Evolutionary conservation across 129 eudicot species (phyloP).

Genomic region (Flaveria linearis): DNA sequence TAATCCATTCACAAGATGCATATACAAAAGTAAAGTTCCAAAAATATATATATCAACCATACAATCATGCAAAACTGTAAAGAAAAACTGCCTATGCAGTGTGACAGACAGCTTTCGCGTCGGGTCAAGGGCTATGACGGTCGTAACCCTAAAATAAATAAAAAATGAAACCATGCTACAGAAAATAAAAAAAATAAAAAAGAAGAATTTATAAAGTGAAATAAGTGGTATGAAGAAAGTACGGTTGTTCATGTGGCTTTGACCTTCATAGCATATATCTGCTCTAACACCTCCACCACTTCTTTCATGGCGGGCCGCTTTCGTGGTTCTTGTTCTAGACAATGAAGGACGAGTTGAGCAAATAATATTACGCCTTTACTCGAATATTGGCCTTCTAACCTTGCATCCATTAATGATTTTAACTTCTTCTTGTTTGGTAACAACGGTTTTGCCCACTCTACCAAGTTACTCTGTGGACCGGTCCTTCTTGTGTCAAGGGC

Average conservation of each 20-base stretch:
- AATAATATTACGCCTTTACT: constrained; percentile 53
- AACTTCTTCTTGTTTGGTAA: constrained; percentile 59
- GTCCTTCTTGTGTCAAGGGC: constrained; percentile 62
- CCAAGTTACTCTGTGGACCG: constrained; percentile 48
- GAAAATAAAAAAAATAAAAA: neutral
- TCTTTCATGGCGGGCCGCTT: constrained; percentile 75
- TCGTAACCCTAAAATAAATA: constrained; percentile 20
- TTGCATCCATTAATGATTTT: constrained; percentile 59
- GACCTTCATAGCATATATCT: constrained; percentile 49
- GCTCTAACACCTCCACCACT: constrained; percentile 56
- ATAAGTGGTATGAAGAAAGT: constrained; percentile 2
- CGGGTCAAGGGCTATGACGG: neutral
- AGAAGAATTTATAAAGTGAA: neutral
- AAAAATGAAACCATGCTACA: constrained; percentile 29
- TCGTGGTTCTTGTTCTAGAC: constrained; percentile 61
- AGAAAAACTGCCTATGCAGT: constrained; percentile 3
- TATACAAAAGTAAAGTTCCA: neutral
- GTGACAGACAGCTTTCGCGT: neutral
- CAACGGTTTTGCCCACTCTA: constrained; percentile 65
- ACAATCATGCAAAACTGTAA: neutral
- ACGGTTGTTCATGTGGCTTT: constrained; percentile 30
- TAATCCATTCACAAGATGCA: constrained; percentile 7
- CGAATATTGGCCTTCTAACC: constrained; percentile 81
- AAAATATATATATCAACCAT: constrained; percentile 6
- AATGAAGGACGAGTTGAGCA: constrained; percentile 65